phyloP scores from a whole-genome alignment of 176 grass and related monocot genomes.

The Thalia dealbata region DNA sequence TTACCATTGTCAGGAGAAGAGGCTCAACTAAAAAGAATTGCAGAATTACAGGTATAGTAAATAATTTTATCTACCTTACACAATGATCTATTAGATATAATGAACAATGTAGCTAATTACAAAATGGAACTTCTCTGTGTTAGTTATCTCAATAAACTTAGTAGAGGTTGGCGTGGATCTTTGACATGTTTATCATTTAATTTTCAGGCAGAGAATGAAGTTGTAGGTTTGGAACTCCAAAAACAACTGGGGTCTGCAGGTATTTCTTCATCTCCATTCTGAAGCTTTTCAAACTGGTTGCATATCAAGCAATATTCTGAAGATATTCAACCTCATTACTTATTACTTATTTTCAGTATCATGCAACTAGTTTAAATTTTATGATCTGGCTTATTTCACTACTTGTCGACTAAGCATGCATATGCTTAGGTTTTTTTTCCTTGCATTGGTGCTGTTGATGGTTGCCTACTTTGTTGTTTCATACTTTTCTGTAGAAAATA shows the following conservation, averaged over 20 bases:
- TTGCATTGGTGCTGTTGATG: not conserved
- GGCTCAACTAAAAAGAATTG: constrained; percentile 66
- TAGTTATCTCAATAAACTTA: not conserved
- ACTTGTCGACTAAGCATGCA: not conserved
- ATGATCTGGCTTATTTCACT: constrained; percentile 1
- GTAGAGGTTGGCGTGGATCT: too few relatives aligned
- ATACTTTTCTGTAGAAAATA: not conserved
- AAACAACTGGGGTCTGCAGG: constrained; percentile 80
- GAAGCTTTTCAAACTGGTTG: not conserved
- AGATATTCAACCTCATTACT: not conserved
- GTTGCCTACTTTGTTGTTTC: not conserved
- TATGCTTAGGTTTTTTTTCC: not conserved
- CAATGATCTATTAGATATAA: not conserved
- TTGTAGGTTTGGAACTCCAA: constrained; percentile 60
- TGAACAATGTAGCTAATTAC: not conserved
- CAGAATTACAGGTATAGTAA: constrained; percentile 58
- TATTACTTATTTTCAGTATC: not conserved
- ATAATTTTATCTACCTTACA: not conserved
- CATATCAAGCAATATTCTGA: not conserved
- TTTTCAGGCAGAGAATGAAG: constrained; percentile 79
- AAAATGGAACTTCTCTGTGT: not conserved
- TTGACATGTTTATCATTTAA: not conserved
- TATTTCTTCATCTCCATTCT: constrained; percentile 15
- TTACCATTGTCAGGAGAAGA: constrained; percentile 81
- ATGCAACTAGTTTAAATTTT: not conserved